Percentiles rank a stretch among this genome's conserved stretches.
phyloP scores from a whole-genome alignment of 805 yeast genomes.

The Spathaspora arborariae region DNA sequence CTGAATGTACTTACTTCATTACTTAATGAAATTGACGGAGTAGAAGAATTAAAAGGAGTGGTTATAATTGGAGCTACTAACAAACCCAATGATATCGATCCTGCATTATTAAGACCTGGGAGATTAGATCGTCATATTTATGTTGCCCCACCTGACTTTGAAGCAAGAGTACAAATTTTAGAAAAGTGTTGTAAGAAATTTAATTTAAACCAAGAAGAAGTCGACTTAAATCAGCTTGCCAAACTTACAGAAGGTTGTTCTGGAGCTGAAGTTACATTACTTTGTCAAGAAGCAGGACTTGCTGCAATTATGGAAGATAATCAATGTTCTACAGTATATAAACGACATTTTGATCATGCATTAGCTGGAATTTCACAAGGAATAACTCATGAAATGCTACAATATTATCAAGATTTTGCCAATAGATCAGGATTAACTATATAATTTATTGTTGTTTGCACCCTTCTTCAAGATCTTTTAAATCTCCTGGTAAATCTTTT shows the following conservation, averaged over 20 bases:
- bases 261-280: constrained; percentile 90
- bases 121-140: constrained; percentile 90
- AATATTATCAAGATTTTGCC: constrained; percentile 62
- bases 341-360: constrained; percentile 70
- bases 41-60: constrained; percentile 91
- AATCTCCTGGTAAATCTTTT: constrained; percentile 51
- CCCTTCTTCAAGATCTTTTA: constrained; percentile 53
- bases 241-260: constrained; percentile 81
- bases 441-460: constrained; percentile 42
- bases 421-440: constrained; percentile 31
- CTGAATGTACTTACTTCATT: constrained; percentile 86
- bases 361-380: constrained; percentile 65
- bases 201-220: constrained; percentile 42
- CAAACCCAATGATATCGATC: constrained; percentile 88
- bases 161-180: constrained; percentile 77
- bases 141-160: constrained; percentile 85
- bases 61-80: constrained; percentile 95
- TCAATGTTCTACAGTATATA: constrained; percentile 49
- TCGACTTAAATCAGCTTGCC: constrained; percentile 54
- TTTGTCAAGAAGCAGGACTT: constrained; percentile 94
- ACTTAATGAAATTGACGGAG: constrained; percentile 95
- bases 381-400: constrained; percentile 82
- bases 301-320: constrained; percentile 85
- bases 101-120: constrained; percentile 94
- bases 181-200: constrained; percentile 66